Percentiles rank a stretch among this genome's conserved stretches.
These are phyloP conservation scores for Cutaneotrichosporon sp. DNA, from an alignment of 1,284 basidiomycete genomes.

Conservation along the genomic window DNA sequence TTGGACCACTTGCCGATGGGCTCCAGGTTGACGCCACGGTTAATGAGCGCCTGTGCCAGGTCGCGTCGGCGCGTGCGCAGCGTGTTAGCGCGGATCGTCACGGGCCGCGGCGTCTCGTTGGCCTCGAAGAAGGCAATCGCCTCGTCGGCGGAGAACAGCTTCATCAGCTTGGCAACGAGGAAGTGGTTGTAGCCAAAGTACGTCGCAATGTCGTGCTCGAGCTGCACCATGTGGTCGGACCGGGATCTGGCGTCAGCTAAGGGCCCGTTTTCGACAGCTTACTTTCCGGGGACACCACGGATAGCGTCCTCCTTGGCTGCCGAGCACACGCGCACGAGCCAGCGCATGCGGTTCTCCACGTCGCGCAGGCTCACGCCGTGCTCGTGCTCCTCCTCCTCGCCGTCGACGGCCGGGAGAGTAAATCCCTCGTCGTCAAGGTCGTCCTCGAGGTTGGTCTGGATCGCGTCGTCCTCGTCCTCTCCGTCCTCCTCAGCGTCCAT, in stretches of 20 bases:
- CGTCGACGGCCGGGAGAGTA: slow-evolving; percentile 72
- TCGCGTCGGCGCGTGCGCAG: slow-evolving; percentile 88
- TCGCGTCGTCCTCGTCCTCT: slow-evolving; percentile 48
- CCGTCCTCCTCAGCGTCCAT: slow-evolving; percentile 30
- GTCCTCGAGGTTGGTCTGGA: slow-evolving; percentile 52
- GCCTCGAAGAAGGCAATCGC: slow-evolving; percentile 98
- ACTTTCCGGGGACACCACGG: slow-evolving; percentile 55
- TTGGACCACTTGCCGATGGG: slow-evolving; percentile 99
- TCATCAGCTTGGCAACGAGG: slow-evolving; percentile 88
- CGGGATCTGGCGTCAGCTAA: slow-evolving; percentile 51
- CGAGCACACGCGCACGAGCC: slow-evolving; percentile 70
- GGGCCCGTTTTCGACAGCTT: background rate
- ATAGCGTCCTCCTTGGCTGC: slow-evolving; percentile 66
- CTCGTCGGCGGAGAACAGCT: slow-evolving; percentile 89
- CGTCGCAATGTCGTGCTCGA: slow-evolving; percentile 79
- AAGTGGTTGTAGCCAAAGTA: slow-evolving; percentile 99
- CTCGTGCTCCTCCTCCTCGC: slow-evolving; percentile 73
- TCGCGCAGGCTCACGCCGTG: slow-evolving; percentile 64
- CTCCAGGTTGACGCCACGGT: slow-evolving; percentile 93
- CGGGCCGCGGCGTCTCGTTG: slow-evolving; percentile 91
- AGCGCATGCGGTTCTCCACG: slow-evolving; percentile 82
- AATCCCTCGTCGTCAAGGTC: slow-evolving; percentile 64
- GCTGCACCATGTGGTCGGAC: slow-evolving; percentile 83
- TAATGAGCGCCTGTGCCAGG: slow-evolving; percentile 89
- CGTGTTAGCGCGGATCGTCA: slow-evolving; percentile 97